Base-by-base conservation (phyloP, 2,329 filamentous ascomycete genomes). In the Venturia asperata region DNA sequence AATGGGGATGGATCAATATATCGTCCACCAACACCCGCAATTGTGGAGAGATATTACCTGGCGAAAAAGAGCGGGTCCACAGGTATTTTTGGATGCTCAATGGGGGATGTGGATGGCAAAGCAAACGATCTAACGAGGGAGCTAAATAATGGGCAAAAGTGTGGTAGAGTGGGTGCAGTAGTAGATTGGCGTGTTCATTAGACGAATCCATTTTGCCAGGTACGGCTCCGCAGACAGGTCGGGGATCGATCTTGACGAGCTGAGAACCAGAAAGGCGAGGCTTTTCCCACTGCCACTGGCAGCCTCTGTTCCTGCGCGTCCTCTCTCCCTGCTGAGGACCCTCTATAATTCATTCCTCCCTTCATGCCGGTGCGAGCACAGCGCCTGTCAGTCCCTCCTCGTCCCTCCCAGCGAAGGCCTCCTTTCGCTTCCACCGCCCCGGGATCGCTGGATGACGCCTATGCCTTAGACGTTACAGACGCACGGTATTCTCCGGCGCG, bases 391-490 rank as follows among this genome's bases (percentile, higher is more conserved):
- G 11, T 37, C 19, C 30, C 30, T 37, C 49, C 45, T n/a, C 49
- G 30, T 30, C 52, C 27, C 52, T 58, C 52, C 47, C 47, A 27
- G 47, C 24, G n/a, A 10, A 4, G 11, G 47, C 7, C 52, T 58
- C 30, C 27, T 58, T 37, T 58, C 52, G 52, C 52, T 58, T 58
- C 52, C 52, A 58, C 30, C 17, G 5, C 30, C 52, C 52, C 52
- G 52, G 52, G 52, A 37, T 10, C 37, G 52, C 52, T 58, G 52
- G 21, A 58, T 58, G 52, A 58, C 52, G 52, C 52, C 30, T 37
- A 58, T 58, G 47, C 47, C 52, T 58, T 58, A n/a, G 52, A 58
- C 52, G 52, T 58, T 58, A 58, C 30, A 58, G 52, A 58, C 52
- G 52, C 52, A 37, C 52, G 52, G 52, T 58, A 58, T 58, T 58